Evolutionary conservation across 2,329 filamentous ascomycete species (phyloP).

Genomic region (Tolypocladium cylindrosporum): DNA sequence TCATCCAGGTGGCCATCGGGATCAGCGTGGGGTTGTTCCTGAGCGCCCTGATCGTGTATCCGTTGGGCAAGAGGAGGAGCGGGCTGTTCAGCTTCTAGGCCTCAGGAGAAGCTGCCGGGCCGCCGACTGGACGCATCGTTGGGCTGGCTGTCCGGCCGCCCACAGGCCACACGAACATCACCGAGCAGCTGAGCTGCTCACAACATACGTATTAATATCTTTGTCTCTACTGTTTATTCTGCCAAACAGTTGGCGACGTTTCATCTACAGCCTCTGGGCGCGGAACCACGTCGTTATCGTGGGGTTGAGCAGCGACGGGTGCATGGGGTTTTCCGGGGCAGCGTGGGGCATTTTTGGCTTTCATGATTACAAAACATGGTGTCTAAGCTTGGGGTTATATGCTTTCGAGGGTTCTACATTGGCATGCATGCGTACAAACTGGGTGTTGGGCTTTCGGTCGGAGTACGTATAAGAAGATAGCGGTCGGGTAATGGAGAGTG

Average conservation of each 20-base stretch:
- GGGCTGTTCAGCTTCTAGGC: conserved; percentile 43
- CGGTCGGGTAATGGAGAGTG: background rate
- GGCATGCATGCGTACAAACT: background rate
- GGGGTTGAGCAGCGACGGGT: background rate
- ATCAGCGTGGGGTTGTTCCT: conserved; percentile 52
- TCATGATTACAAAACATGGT: background rate
- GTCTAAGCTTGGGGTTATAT: background rate
- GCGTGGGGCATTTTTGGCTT: background rate
- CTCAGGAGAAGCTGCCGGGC: background rate
- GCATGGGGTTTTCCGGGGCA: background rate
- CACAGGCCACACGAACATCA: background rate
- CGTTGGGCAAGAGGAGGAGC: conserved; percentile 46
- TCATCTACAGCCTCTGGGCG: background rate
- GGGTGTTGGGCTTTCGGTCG: background rate
- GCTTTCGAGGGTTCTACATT: background rate
- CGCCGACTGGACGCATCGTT: background rate
- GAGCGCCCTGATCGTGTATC: conserved; percentile 45
- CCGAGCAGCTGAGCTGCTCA: background rate
- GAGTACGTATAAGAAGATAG: background rate
- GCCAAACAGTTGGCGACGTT: background rate
- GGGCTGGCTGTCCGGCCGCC: background rate
- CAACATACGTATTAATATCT: background rate
- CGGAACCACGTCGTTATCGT: background rate
- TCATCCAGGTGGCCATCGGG: conserved; percentile 52
- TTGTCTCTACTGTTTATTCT: background rate